Evolutionary conservation across 805 yeast species (phyloP).

Genomic region (Kluyveromyces starmeri): DNA sequence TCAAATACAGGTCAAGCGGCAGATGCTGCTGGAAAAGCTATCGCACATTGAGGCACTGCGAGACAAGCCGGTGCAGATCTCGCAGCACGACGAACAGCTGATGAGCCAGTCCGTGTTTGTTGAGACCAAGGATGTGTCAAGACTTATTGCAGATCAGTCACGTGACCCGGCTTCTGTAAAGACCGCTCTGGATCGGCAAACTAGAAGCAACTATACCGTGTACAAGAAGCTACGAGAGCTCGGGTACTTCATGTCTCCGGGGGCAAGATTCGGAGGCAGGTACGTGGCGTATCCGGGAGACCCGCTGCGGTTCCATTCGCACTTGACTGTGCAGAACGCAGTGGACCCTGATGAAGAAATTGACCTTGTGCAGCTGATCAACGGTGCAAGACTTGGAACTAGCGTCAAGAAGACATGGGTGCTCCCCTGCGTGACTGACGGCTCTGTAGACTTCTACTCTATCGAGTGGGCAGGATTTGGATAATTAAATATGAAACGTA

Average conservation of each 20-base stretch:
- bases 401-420: conserved; percentile 85
- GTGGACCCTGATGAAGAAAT: conserved; percentile 38
- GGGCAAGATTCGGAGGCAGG: conserved; percentile 83
- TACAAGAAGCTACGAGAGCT: conserved; percentile 28
- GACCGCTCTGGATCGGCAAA: background rate
- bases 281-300: conserved; percentile 93
- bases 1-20: conserved; percentile 3
- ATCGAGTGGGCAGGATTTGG: conserved; percentile 98
- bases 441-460: conserved; percentile 45
- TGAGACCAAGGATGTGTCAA: conserved; percentile 15
- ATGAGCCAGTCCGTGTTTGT: conserved; percentile 20
- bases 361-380: conserved; percentile 50
- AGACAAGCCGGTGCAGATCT: background rate
- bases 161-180: too few species aligned
- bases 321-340: conserved; percentile 53
- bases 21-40: conserved; percentile 16
- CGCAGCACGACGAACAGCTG: conserved; percentile 7
- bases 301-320: conserved; percentile 84
- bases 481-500: too few species aligned
- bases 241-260: conserved; percentile 64
- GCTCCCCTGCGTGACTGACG: conserved; percentile 34
- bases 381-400: conserved; percentile 88
- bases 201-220: conserved; percentile 21
- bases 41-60: conserved; percentile 5
- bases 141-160: too few species aligned